These are phyloP conservation scores for Nissolia schottii DNA, from an alignment of 306 rosid genomes.

Conservation along the genomic window DNA sequence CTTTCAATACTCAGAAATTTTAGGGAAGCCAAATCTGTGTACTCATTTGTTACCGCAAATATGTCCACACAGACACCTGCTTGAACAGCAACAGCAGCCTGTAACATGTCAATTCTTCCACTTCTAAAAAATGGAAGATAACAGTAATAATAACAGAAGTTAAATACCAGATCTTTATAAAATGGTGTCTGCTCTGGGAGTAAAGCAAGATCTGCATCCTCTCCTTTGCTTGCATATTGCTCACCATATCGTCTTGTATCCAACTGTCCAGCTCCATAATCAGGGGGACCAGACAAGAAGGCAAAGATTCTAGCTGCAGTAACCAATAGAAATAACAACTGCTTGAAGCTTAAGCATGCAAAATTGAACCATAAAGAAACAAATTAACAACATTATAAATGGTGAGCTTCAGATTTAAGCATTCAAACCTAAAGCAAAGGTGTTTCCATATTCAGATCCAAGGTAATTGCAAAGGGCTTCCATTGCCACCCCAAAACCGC, in stretches of 20 bases:
- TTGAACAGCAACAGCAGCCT: conserved; percentile 98
- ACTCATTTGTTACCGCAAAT: conserved; percentile 96
- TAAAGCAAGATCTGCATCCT: conserved; percentile 94
- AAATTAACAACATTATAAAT: conserved; percentile 7
- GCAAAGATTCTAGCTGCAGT: conserved; percentile 91
- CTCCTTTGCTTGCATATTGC: conserved; percentile 97
- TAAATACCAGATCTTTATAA: conserved; percentile 81
- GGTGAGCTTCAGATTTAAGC: conserved; percentile 20
- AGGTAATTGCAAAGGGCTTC: conserved; percentile 88
- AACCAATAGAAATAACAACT: conserved; percentile 30
- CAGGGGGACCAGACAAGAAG: conserved; percentile 92
- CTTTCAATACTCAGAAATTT: conserved; percentile 89
- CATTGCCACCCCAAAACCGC: conserved; percentile 95
- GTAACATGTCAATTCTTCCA: conserved; percentile 44
- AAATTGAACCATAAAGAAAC: conserved; percentile 2
- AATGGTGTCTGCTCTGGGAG: conserved; percentile 98
- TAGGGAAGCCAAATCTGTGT: conserved; percentile 92
- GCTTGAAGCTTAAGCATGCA: conserved; percentile 9
- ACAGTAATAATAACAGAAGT: conserved; percentile 8
- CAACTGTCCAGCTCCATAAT: conserved; percentile 91
- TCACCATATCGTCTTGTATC: conserved; percentile 94
- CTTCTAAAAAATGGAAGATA: conserved; percentile 16
- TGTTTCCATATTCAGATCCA: conserved; percentile 96
- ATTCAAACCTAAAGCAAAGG: conserved; percentile 82
- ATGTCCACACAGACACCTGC: conserved; percentile 96